These are phyloP conservation scores for Uronychia setigera DNA, from an alignment of 73 alveolate species.

Conservation along the genomic window DNA sequence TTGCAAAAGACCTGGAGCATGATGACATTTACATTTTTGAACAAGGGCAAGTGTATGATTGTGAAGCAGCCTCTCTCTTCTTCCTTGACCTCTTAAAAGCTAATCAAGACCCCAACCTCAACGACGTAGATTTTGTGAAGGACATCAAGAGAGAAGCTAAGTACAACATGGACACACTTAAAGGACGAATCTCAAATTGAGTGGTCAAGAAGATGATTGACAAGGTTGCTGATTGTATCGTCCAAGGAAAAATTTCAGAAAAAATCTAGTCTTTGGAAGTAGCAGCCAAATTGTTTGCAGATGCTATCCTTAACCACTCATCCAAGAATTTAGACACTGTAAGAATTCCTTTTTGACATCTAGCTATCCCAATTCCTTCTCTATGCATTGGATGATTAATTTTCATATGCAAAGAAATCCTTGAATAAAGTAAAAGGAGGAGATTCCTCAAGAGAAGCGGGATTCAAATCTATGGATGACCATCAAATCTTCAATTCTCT, in stretches of 20 bases:
- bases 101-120: neutral
- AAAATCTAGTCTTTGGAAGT: neutral
- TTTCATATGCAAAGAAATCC: neutral
- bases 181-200: neutral
- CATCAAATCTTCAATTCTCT: neutral
- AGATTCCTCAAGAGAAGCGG: neutral
- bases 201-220: neutral
- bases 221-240: neutral
- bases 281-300: neutral
- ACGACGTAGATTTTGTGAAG: neutral
- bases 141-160: neutral
- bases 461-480: neutral
- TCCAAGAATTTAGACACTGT: neutral
- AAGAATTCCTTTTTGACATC: neutral
- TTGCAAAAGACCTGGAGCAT: neutral
- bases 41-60: neutral
- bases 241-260: neutral
- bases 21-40: neutral
- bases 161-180: neutral
- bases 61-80: neutral
- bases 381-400: neutral
- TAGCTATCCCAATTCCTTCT: neutral
- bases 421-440: neutral
- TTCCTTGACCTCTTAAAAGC: neutral
- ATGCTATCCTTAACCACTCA: neutral